Evolutionary conservation across 2,329 filamentous ascomycete species (phyloP).

Genomic region (Aspergillus quadrilineatus): DNA sequence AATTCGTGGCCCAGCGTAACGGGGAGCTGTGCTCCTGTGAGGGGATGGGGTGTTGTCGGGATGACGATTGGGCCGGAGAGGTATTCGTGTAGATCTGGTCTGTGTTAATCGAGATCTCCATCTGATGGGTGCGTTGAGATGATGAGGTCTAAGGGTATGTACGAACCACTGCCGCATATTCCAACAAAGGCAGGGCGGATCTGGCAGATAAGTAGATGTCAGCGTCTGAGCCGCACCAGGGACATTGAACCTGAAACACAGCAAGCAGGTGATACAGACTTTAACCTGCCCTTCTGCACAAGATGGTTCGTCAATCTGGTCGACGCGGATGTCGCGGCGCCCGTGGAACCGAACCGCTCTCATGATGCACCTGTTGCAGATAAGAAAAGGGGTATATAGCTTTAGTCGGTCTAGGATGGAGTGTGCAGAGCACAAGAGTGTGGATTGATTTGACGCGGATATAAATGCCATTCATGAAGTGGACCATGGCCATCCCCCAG

Average conservation of each 20-base stretch:
- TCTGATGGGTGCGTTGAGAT: background rate
- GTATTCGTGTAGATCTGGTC: constrained; percentile 53
- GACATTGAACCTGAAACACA: background rate
- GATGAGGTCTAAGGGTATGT: background rate
- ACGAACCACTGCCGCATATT: constrained; percentile 35
- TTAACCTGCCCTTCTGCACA: constrained; percentile 54
- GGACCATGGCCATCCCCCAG: constrained; percentile 6
- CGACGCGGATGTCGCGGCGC: constrained; percentile 35
- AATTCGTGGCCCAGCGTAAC: constrained; percentile 67
- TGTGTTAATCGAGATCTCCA: background rate
- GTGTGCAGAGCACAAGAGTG: background rate
- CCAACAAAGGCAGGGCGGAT: constrained; percentile 36
- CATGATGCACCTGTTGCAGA: constrained; percentile 23
- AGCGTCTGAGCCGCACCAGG: background rate
- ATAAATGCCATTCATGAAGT: constrained; percentile 1
- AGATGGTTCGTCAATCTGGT: constrained; percentile 34
- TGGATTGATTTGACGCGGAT: background rate
- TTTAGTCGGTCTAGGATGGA: background rate
- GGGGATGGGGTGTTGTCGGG: constrained; percentile 53
- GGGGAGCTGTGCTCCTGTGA: constrained; percentile 59
- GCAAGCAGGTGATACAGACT: constrained; percentile 12
- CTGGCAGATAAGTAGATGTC: constrained; percentile 11
- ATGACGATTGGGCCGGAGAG: constrained; percentile 50
- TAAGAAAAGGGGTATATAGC: background rate
- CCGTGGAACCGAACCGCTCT: constrained; percentile 40